A percentile compares a stretch with the other conserved stretches of the same genome.
These are phyloP conservation scores for Candida ascalaphidarum DNA, from an alignment of 805 yeast species.

Conservation along the genomic window DNA sequence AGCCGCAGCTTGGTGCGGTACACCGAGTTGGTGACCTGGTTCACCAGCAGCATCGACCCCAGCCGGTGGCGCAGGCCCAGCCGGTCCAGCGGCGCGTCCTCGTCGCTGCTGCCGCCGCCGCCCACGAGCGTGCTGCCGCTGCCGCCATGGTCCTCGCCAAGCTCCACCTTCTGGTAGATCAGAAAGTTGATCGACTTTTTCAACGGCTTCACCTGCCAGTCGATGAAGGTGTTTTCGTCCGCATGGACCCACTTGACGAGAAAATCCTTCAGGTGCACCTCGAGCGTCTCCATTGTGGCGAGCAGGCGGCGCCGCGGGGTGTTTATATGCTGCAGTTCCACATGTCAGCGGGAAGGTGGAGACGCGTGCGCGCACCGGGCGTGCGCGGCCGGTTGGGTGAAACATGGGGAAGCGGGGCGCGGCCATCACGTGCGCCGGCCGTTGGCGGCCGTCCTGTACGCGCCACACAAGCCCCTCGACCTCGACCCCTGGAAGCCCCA, in stretches of 20 bases:
- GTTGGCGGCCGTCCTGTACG: too few relatives aligned
- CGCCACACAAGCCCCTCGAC: too few relatives aligned
- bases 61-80: conserved; percentile 19
- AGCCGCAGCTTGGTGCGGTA: conserved; percentile 26
- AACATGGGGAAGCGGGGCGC: too few relatives aligned
- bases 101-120: too few relatives aligned
- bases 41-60: conserved; percentile 24
- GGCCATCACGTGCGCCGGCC: too few relatives aligned
- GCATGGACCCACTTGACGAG: conserved; percentile 87
- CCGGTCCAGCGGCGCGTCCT: conserved; percentile 6
- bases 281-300: conserved; percentile 77
- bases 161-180: conserved; percentile 27
- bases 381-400: too few relatives aligned
- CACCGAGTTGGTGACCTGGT: conserved; percentile 21
- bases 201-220: conserved; percentile 78
- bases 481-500: too few relatives aligned
- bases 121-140: not conserved
- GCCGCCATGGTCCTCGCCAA: conserved; percentile 3
- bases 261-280: conserved; percentile 82
- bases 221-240: conserved; percentile 54
- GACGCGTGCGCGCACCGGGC: too few relatives aligned
- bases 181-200: conserved; percentile 34
- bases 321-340: too few relatives aligned
- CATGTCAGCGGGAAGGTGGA: too few relatives aligned
- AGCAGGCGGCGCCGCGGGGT: too few relatives aligned